Conservation (phyloP, 1,139 yeast genomes). For the Yamadazyma aaseri region DNA sequence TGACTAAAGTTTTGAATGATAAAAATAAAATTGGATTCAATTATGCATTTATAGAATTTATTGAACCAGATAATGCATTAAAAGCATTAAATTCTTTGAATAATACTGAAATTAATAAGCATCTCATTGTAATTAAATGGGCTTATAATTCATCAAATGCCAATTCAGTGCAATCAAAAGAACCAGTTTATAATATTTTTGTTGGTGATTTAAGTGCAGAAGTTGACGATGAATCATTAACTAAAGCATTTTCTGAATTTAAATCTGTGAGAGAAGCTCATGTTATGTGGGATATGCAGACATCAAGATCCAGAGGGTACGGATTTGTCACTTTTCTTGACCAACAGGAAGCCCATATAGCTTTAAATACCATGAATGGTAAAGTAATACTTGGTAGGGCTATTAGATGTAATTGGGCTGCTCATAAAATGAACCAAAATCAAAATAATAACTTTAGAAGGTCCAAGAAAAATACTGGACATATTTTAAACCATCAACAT, state of each 20-base stretch:
- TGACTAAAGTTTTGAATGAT: constrained; percentile 70
- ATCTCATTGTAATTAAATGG: constrained; percentile 69
- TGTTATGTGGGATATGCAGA: constrained; percentile 97
- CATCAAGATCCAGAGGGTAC: constrained; percentile 87
- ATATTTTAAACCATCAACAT: not conserved
- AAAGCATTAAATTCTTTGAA: constrained; percentile 61
- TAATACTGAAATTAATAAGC: constrained; percentile 52
- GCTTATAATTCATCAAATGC: constrained; percentile 71
- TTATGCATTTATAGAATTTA: constrained; percentile 83
- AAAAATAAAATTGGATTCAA: constrained; percentile 72
- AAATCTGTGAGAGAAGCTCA: constrained; percentile 76
- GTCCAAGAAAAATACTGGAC: not conserved
- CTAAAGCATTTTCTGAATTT: constrained; percentile 57
- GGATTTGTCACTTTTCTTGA: constrained; percentile 83
- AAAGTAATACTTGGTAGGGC: constrained; percentile 69
- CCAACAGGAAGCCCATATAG: constrained; percentile 69
- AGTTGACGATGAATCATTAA: constrained; percentile 73
- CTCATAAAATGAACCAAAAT: constrained; percentile 51
- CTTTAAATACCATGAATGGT: constrained; percentile 76
- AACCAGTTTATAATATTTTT: constrained; percentile 64
- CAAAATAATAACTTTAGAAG: constrained; percentile 1
- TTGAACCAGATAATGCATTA: constrained; percentile 55
- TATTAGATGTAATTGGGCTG: constrained; percentile 87
- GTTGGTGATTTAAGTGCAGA: constrained; percentile 87
- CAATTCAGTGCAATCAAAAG: constrained; percentile 44